Conservation (phyloP, 441 rosid species). For the Erysimum cheiri region DNA sequence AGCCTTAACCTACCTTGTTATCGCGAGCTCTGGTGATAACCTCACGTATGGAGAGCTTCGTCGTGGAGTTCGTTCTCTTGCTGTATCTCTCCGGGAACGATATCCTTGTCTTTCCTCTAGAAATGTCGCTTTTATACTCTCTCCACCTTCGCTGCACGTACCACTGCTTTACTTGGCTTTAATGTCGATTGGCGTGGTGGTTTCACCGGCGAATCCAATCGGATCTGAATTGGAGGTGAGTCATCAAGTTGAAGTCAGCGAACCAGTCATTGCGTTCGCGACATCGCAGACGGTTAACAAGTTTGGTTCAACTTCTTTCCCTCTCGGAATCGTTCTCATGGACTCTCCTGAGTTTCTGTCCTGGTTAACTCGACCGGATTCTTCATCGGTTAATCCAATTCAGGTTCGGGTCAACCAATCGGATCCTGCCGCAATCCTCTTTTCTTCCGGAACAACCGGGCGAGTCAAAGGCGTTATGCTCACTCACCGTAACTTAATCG, state of each 20-base stretch:
- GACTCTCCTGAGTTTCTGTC: slow-evolving; percentile 83
- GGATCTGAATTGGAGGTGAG: slow-evolving; percentile 62
- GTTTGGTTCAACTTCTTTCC: slow-evolving; percentile 52
- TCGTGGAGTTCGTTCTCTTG: slow-evolving; percentile 52
- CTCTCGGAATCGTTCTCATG: slow-evolving; percentile 58
- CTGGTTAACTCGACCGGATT: slow-evolving; percentile 42
- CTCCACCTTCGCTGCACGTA: slow-evolving; percentile 65
- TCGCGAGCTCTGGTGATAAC: slow-evolving; percentile 52
- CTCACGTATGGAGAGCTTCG: slow-evolving; percentile 60
- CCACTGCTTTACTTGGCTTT: slow-evolving; percentile 81
- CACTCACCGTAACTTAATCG: slow-evolving; percentile 76
- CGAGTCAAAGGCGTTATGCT: slow-evolving; percentile 70
- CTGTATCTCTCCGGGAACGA: slow-evolving; percentile 47
- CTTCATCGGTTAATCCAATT: background rate
- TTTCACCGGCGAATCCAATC: slow-evolving; percentile 84
- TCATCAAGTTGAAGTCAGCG: slow-evolving; percentile 63
- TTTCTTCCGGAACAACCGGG: slow-evolving; percentile 90
- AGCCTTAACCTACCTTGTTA: slow-evolving; percentile 48
- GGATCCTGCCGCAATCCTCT: slow-evolving; percentile 75
- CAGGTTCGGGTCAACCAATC: slow-evolving; percentile 55
- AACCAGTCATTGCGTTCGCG: slow-evolving; percentile 78
- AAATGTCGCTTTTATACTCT: slow-evolving; percentile 75
- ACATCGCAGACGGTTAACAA: slow-evolving; percentile 60
- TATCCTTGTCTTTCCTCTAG: slow-evolving; percentile 49
- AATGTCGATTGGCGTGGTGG: slow-evolving; percentile 65